Base-by-base conservation (phyloP, 805 yeast genomes). In the Ogataea ramenticola region DNA sequence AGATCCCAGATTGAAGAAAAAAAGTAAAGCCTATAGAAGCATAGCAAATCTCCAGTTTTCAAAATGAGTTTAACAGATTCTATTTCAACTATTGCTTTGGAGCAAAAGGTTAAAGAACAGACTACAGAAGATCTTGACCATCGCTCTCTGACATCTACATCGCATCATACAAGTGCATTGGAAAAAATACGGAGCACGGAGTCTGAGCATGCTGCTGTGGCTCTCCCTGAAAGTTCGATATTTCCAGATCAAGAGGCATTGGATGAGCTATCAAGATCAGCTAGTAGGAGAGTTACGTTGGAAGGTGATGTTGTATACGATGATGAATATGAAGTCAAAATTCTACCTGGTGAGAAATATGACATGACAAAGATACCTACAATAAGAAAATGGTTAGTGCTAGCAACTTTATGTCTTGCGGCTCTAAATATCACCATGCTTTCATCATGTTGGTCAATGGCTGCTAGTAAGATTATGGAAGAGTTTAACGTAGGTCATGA, bases 381-480 rank as follows among this genome's bases (percentile, higher is more conserved):
- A 4, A 54, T 64, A 52, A 68, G 74, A 41, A 83, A 81, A 58
- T 80, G 85, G 79, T 55, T 65, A 39, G 68, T 80, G 31, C 72
- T 86, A 0, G 36, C 70, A 37, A 61, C 77, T 10, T 67, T 81
- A 9, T 79, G 86, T 1, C 14, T 67, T 10, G 66, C 80, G 4
- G 74, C 87, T 35, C 68, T 82, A 45, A 71, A 78, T 44, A 78
- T 82, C 37, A 82, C 90, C 0, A 71, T 82, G 61, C 75, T 84
- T 6, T 82, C 90, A 0, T 83, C 89, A 0, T 70, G 77, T 39
- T 85, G 82, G 71, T 72, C 86, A 3, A 71, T 80, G 49, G 84
- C 80, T 14, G 67, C 80, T 3, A 5, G 8, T 29, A 71, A 68
- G 0, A 74, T 77, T 32, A 69, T 81, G 27, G 58, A 50, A 4